These are phyloP conservation scores for Penicillium nucicola DNA, from an alignment of 495 filamentous ascomycete species.

Conservation along the genomic window DNA sequence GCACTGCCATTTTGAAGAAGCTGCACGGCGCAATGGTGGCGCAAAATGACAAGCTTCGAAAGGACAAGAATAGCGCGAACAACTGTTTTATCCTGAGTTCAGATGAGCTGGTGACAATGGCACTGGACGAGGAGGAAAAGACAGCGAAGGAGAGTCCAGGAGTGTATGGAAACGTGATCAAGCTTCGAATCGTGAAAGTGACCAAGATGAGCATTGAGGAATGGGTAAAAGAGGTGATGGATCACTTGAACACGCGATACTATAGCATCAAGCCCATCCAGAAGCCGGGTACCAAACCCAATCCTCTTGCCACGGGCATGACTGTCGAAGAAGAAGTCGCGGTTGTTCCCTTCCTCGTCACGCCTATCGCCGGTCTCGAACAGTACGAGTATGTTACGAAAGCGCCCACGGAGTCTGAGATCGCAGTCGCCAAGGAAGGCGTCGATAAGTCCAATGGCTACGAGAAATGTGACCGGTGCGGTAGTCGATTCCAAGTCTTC, in stretches of 20 bases:
- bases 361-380: slow-evolving; percentile 56
- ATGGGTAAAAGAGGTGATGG: slow-evolving; percentile 55
- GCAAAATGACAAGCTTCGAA: slow-evolving; percentile 58
- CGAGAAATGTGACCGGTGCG: slow-evolving; percentile 87
- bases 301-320: slow-evolving; percentile 62
- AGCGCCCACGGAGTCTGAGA: slow-evolving; percentile 56
- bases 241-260: slow-evolving; percentile 40
- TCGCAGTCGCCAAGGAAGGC: slow-evolving; percentile 60
- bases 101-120: slow-evolving; percentile 70
- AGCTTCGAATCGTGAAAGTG: slow-evolving; percentile 68
- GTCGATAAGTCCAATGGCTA: slow-evolving; percentile 65
- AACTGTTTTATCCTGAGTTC: slow-evolving; percentile 58
- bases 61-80: slow-evolving; percentile 51
- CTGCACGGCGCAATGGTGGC: slow-evolving; percentile 71
- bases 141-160: slow-evolving; percentile 59
- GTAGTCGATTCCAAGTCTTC: slow-evolving; percentile 84
- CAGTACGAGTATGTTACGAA: slow-evolving; percentile 71
- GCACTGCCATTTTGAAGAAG: slow-evolving; percentile 64
- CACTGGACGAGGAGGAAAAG: slow-evolving; percentile 82
- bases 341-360: slow-evolving; percentile 56
- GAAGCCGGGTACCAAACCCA: slow-evolving; percentile 17
- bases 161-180: slow-evolving; percentile 81
- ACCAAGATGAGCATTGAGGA: slow-evolving; percentile 66
- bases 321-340: slow-evolving; percentile 62
- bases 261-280: slow-evolving; percentile 35